Conservation (phyloP, 1,284 basidiomycete species). For the Pisolithus thermaeus region DNA sequence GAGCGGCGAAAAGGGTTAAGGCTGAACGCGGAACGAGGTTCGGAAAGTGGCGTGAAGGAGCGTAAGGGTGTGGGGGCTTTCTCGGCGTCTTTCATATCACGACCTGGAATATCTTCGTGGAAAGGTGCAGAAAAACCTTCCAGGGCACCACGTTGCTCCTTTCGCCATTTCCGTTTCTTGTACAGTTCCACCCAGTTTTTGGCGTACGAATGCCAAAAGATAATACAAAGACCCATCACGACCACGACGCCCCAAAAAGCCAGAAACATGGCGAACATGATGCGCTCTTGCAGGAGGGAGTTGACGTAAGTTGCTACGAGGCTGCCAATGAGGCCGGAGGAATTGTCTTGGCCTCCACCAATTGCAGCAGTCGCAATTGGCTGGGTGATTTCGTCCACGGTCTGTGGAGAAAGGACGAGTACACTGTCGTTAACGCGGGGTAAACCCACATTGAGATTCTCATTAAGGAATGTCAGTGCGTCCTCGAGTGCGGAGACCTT, state of each 20-base stretch:
- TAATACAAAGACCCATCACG: conserved; percentile 59
- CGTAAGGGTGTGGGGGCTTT: conserved; percentile 30
- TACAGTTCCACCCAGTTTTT: conserved; percentile 40
- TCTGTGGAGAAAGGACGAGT: conserved; percentile 66
- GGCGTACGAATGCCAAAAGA: conserved; percentile 64
- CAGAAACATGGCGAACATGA: conserved; percentile 81
- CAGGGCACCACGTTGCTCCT: conserved; percentile 44
- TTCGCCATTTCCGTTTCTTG: conserved; percentile 44
- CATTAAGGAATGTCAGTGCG: conserved; percentile 87
- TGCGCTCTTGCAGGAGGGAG: conserved; percentile 71
- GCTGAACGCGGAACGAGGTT: conserved; percentile 27
- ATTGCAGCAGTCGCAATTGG: conserved; percentile 80
- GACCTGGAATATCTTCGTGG: conserved; percentile 20
- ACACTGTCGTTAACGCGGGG: conserved; percentile 68
- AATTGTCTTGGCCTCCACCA: conserved; percentile 49
- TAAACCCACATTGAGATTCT: conserved; percentile 79
- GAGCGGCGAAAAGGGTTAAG: conserved; percentile 38
- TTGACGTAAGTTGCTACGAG: conserved; percentile 70
- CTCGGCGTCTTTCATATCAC: conserved; percentile 21
- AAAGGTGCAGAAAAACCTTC: conserved; percentile 41
- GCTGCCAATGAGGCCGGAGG: conserved; percentile 65
- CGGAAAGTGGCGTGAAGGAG: conserved; percentile 47
- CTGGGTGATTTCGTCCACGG: conserved; percentile 68
- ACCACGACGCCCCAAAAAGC: conserved; percentile 75
- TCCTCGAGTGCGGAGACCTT: conserved; percentile 85